Percentiles rank a stretch among this genome's conserved stretches.
phyloP scores from a whole-genome alignment of 768 basidiomycete genomes.

The Favolaschia claudopus region DNA sequence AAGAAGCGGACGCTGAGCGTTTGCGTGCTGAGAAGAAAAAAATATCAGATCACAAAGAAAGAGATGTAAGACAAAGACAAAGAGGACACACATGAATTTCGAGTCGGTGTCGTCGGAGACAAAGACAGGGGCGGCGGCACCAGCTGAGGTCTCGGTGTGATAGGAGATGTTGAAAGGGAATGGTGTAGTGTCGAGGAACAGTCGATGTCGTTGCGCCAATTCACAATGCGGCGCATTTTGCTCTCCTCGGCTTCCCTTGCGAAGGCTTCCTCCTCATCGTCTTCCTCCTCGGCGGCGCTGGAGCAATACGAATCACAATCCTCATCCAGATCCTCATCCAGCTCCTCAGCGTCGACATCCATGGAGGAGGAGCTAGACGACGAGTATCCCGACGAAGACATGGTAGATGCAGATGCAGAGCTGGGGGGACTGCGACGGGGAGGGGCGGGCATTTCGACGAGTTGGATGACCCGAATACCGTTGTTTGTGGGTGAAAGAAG shows the following conservation, averaged over 20 bases:
- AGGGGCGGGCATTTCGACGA: conserved; percentile 71
- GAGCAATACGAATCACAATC: conserved; percentile 42
- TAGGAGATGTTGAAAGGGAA: not conserved
- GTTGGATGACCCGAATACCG: conserved; percentile 73
- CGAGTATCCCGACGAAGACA: conserved; percentile 46
- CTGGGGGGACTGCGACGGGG: conserved; percentile 49
- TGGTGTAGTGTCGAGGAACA: not conserved
- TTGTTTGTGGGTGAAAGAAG: conserved; percentile 57
- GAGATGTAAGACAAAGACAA: not conserved
- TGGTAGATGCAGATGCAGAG: conserved; percentile 48
- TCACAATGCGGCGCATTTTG: conserved; percentile 71
- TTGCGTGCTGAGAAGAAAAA: conserved; percentile 5
- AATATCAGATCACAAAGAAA: not conserved
- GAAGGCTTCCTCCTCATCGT: conserved; percentile 49
- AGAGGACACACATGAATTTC: not conserved
- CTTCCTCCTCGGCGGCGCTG: conserved; percentile 37
- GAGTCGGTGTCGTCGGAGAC: not conserved
- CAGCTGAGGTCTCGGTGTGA: not conserved
- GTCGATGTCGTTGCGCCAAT: conserved; percentile 69
- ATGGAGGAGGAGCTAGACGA: conserved; percentile 44
- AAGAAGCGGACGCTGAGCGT: conserved; percentile 8
- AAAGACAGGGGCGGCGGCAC: not conserved
- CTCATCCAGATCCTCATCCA: conserved; percentile 44
- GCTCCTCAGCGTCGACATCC: conserved; percentile 38
- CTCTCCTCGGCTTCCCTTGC: conserved; percentile 53